These are phyloP conservation scores for Metschnikowia dekortorum DNA, from an alignment of 805 yeast genomes.

Conservation along the genomic window DNA sequence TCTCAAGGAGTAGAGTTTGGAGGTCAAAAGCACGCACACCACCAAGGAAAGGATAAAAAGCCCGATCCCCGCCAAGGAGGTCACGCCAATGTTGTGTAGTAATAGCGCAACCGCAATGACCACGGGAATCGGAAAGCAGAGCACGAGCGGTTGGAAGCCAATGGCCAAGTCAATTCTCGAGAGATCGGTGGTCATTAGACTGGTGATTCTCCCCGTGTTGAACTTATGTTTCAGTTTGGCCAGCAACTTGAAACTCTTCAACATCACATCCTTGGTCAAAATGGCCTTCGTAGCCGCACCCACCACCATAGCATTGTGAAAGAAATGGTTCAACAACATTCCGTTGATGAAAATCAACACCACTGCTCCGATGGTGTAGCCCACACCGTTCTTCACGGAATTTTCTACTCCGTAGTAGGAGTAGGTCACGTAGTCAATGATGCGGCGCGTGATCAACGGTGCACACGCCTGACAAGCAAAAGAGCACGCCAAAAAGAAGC, in stretches of 20 bases:
- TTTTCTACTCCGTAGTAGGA: conserved; percentile 41
- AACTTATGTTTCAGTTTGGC: conserved; percentile 30
- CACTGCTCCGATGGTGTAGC: conserved; percentile 69
- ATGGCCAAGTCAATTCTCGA: conserved; percentile 41
- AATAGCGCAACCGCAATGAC: conserved; percentile 35
- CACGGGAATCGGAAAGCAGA: conserved; percentile 42
- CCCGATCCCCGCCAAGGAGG: conserved; percentile 40
- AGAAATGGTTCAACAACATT: conserved; percentile 37
- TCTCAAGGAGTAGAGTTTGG: conserved; percentile 32
- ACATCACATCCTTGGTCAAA: conserved; percentile 34
- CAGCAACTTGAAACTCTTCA: conserved; percentile 36
- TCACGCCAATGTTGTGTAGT: conserved; percentile 33
- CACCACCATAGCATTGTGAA: conserved; percentile 39
- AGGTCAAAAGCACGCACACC: conserved; percentile 32
- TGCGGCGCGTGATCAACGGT: conserved; percentile 61
- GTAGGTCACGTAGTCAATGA: conserved; percentile 60
- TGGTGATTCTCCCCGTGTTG: conserved; percentile 37
- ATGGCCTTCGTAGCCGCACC: conserved; percentile 41
- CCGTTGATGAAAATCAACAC: conserved; percentile 45
- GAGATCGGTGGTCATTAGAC: conserved; percentile 41
- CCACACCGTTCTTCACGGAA: conserved; percentile 59
- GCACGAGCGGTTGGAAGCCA: conserved; percentile 40
- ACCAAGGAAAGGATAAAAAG: conserved; percentile 33
- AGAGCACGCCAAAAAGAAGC: conserved; percentile 40
- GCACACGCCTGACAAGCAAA: conserved; percentile 52